Evolutionary conservation across 2,329 filamentous ascomycete species (phyloP).

Genomic region (Pseudogymnoascus pannorum): DNA sequence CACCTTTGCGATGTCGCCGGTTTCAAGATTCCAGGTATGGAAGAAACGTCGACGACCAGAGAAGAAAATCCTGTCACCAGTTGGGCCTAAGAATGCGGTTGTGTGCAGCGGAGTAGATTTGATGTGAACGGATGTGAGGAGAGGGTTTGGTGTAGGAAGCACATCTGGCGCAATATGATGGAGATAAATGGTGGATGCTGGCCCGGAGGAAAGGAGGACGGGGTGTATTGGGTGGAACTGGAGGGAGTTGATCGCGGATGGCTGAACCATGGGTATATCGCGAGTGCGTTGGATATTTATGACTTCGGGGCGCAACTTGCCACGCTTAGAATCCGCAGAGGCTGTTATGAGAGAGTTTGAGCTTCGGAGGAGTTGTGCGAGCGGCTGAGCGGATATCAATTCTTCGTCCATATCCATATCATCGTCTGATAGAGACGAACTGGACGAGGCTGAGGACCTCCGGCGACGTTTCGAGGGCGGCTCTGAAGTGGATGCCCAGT

Average conservation of each 20-base stretch:
- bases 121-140: slow-evolving; percentile 83
- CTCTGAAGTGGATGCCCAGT: slow-evolving; percentile 49
- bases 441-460: slow-evolving; percentile 42
- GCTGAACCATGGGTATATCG: slow-evolving; percentile 73
- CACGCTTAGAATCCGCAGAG: slow-evolving; percentile 46
- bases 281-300: slow-evolving; percentile 85
- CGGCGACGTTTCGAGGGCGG: slow-evolving; percentile 44
- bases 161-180: slow-evolving; percentile 79
- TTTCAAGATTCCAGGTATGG: slow-evolving; percentile 84
- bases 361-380: slow-evolving; percentile 73
- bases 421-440: slow-evolving; percentile 32
- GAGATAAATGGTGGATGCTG: slow-evolving; percentile 75
- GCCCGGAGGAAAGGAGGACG: slow-evolving; percentile 82
- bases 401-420: slow-evolving; percentile 47
- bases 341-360: slow-evolving; percentile 55
- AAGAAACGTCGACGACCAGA: slow-evolving; percentile 85
- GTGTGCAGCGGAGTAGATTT: slow-evolving; percentile 76
- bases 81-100: slow-evolving; percentile 68
- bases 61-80: slow-evolving; percentile 75
- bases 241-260: slow-evolving; percentile 72
- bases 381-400: slow-evolving; percentile 62
- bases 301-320: slow-evolving; percentile 76
- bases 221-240: slow-evolving; percentile 86
- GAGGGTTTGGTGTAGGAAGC: slow-evolving; percentile 73
- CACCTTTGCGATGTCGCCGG: slow-evolving; percentile 76